phyloP scores from a whole-genome alignment of 2,329 filamentous ascomycete species.

The Albophoma yamanashiensis region DNA sequence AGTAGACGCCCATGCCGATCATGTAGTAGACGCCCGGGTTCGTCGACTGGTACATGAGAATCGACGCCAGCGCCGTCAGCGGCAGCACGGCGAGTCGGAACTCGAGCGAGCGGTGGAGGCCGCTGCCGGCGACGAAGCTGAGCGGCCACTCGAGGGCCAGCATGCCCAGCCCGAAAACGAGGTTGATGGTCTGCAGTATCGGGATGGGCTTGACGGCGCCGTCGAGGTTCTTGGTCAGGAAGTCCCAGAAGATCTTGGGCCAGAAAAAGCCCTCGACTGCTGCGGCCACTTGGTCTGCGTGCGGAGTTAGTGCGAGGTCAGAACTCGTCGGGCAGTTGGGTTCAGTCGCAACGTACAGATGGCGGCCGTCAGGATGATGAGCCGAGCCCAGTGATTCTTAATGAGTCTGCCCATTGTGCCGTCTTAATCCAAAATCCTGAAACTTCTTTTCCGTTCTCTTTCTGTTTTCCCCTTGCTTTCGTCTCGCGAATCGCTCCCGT shows the following conservation, averaged over 20 bases:
- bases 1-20: constrained; percentile 77
- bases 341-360: constrained; percentile 43
- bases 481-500: not conserved
- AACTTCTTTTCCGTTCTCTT: constrained; percentile 3
- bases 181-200: constrained; percentile 79
- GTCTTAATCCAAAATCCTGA: not conserved
- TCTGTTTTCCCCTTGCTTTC: not conserved
- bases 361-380: constrained; percentile 82
- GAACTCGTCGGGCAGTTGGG: not conserved
- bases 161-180: constrained; percentile 68
- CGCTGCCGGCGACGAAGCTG: constrained; percentile 61
- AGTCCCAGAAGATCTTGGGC: constrained; percentile 99
- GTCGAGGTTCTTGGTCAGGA: constrained; percentile 83
- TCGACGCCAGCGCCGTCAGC: constrained; percentile 60
- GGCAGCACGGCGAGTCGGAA: constrained; percentile 75
- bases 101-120: constrained; percentile 80
- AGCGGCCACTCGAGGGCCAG: constrained; percentile 90
- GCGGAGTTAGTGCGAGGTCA: not conserved
- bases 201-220: constrained; percentile 79
- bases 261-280: constrained; percentile 87
- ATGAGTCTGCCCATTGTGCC: constrained; percentile 85
- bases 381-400: constrained; percentile 97
- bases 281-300: constrained; percentile 74
- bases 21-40: constrained; percentile 90
- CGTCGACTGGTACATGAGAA: constrained; percentile 82